Evolutionary conservation across 257 asterid species (phyloP).

Genomic region (Marsdenia floribunda): DNA sequence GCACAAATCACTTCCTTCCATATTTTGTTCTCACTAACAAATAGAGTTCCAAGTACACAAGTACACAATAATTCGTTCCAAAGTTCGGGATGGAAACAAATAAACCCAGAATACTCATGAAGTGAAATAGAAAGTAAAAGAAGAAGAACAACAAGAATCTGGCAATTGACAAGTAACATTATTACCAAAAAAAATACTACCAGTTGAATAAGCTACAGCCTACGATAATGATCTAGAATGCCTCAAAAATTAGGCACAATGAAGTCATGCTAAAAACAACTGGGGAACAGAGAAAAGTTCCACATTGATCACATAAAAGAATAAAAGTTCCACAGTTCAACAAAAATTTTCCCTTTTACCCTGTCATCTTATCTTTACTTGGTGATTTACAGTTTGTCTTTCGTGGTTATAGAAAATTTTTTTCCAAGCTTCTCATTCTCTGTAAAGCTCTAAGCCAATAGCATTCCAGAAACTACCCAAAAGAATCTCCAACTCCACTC

Average conservation of each 20-base stretch:
- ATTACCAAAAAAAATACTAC: neutral
- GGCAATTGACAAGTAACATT: neutral
- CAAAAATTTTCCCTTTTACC: conserved; percentile 6
- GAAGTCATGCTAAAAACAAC: neutral
- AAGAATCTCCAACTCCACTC: too few relatives aligned
- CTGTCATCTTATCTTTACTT: neutral
- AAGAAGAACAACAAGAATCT: neutral
- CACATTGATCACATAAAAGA: conserved; percentile 21
- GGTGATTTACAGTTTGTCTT: neutral
- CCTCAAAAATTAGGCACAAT: neutral
- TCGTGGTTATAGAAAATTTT: neutral
- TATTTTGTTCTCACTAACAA: neutral
- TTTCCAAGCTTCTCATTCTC: too few relatives aligned
- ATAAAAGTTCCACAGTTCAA: too few relatives aligned
- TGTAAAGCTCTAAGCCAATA: too few relatives aligned
- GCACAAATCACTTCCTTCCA: neutral
- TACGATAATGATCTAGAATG: neutral
- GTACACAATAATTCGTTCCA: neutral
- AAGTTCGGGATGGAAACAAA: neutral
- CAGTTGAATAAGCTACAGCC: neutral
- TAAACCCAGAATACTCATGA: neutral
- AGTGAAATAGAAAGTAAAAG: neutral
- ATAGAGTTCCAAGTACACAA: neutral
- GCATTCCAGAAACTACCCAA: too few relatives aligned
- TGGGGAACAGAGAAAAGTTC: neutral